phyloP scores from a whole-genome alignment of 331 rosid species.

The Malus hybrid region DNA sequence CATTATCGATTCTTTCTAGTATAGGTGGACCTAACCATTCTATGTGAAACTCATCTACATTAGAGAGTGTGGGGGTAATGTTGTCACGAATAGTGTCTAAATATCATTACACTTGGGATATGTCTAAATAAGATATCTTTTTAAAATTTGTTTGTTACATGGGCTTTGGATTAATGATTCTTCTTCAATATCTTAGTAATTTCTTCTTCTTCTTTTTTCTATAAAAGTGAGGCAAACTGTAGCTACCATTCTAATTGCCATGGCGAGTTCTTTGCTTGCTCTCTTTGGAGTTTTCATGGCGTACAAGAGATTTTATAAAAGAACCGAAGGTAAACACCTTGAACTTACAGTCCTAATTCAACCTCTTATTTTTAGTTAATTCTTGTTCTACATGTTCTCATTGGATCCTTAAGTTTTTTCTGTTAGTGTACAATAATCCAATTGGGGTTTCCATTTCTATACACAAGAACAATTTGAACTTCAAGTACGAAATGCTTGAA shows the following conservation, averaged over 20 bases:
- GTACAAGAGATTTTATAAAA: constrained; percentile 9
- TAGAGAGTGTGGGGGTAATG: too few species aligned
- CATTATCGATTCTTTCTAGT: too few species aligned
- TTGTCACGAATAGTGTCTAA: too few species aligned
- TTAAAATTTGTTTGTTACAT: too few species aligned
- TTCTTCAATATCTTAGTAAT: neutral
- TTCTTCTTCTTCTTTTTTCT: neutral
- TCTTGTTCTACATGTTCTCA: constrained; percentile 1
- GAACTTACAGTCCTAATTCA: constrained; percentile 1
- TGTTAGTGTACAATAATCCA: constrained; percentile 6
- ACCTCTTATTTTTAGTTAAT: neutral
- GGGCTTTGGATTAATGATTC: too few species aligned
- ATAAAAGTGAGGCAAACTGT: constrained; percentile 13
- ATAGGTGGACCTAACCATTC: too few species aligned
- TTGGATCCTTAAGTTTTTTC: neutral
- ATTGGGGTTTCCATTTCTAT: constrained; percentile 2
- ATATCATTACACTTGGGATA: too few species aligned
- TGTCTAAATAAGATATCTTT: too few species aligned
- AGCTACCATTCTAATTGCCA: constrained; percentile 16
- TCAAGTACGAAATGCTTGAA: constrained; percentile 46
- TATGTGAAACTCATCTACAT: too few species aligned
- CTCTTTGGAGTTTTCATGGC: constrained; percentile 16
- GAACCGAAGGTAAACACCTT: constrained; percentile 12
- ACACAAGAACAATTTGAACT: constrained; percentile 21
- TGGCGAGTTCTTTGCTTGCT: constrained; percentile 16